Conservation (phyloP, 805 yeast species). For the Wickerhamia fluorescens region DNA sequence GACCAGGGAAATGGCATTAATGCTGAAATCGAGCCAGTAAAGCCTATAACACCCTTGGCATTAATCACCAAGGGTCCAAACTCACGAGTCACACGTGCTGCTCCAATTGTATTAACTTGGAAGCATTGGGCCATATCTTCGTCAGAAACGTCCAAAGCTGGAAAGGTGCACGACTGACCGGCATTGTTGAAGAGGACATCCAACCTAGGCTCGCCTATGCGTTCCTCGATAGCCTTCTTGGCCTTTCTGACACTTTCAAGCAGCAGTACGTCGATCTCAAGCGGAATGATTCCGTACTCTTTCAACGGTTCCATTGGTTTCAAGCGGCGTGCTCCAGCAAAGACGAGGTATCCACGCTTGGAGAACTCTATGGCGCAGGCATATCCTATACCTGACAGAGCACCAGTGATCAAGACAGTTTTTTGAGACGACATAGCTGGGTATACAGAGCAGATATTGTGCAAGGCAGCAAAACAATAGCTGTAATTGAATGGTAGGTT, state of each 20-base stretch:
- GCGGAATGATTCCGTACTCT: conserved; percentile 37
- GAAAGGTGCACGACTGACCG: conserved; percentile 68
- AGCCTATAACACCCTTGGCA: conserved; percentile 62
- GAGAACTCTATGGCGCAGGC: conserved; percentile 45
- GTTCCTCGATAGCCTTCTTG: conserved; percentile 31
- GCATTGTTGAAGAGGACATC: conserved; percentile 71
- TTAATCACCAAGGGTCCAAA: conserved; percentile 49
- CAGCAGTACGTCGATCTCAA: conserved; percentile 53
- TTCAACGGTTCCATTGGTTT: conserved; percentile 50
- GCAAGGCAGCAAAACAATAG: no score
- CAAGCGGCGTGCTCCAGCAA: conserved; percentile 67
- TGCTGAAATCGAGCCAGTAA: conserved; percentile 72
- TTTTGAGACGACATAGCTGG: no score
- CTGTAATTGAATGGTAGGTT: no score
- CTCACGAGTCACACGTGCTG: conserved; percentile 56
- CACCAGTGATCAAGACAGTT: conserved; percentile 53
- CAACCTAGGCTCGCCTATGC: conserved; percentile 39
- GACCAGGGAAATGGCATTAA: conserved; percentile 64
- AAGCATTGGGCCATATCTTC: conserved; percentile 45
- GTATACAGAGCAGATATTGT: no score
- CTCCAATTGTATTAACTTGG: conserved; percentile 66
- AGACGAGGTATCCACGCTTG: conserved; percentile 48
- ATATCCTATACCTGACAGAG: conserved; percentile 50
- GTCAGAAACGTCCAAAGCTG: conserved; percentile 61
- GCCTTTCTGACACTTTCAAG: conserved; percentile 39